Evolutionary conservation across 2,329 filamentous ascomycete species (phyloP), one percentile per base, ranked within the genome.

Genomic region (Cadophora sp.): DNA sequence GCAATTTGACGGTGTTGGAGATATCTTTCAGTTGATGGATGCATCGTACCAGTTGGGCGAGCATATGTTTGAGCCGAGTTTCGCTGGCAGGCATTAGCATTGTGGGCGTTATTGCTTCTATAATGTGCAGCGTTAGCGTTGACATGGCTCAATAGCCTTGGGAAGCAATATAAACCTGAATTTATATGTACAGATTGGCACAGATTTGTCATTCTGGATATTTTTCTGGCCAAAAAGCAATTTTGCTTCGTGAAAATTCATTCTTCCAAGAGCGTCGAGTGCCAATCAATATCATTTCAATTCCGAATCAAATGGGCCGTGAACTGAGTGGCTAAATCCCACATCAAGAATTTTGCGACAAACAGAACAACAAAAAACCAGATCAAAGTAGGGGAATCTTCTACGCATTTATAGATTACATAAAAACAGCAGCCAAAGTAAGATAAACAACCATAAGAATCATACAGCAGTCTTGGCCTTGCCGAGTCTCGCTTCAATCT

Each of bases 11-110:
- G 48, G 36, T 13, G 43, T 48, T 14, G 64, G 48, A 30, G 68
- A 70, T 51, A 68, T 71, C 18, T 71, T 71, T 50, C 65, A 71
- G 33, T 59, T 71, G 27, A 70, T 71, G 68, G 69, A 71, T 62
- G 61, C 64, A n/a, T 70, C 69, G 27, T 71, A 71, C 45, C 61
- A 63, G 36, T 48, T 70, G 16, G 68, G 62, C 30, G 69, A 65
- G 22, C 67, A 70, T 36, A 59, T 68, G 53, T 39, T 58, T 18
- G 53, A 58, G 33, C 53, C 53, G 16, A 51, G 11, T 39, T 43
- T 48, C 4, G 7, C 58, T 60, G 39, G 18, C 24, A 8, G 33
- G 1, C 22, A 41, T 14, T 58, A 58, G n/a, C 3, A 41, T n/a
- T 45, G 14, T 45, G 11, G 41, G n/a, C 14, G 1, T 45, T 45